Conservation (phyloP, 345 rosid genomes). For the Excoecaria cochinchinensis region DNA sequence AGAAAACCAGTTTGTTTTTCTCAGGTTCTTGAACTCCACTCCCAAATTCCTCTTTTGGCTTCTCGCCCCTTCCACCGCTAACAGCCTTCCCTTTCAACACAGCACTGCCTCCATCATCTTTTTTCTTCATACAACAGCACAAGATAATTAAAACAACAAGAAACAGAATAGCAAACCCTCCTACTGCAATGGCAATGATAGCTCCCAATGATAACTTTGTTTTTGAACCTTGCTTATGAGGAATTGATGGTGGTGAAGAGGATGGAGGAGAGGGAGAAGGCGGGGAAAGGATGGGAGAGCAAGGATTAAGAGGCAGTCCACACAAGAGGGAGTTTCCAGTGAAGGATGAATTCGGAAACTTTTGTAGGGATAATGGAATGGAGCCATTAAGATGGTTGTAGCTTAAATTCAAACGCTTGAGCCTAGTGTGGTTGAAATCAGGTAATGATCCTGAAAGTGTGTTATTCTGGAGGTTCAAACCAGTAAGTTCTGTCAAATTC, state of each 20-base stretch:
- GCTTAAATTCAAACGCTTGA: constrained; percentile 65
- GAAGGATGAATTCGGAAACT: constrained; percentile 71
- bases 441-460: constrained; percentile 61
- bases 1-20: constrained; percentile 82
- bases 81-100: constrained; percentile 50
- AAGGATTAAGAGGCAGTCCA: constrained; percentile 60
- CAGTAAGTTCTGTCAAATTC: constrained; percentile 49
- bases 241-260: constrained; percentile 40
- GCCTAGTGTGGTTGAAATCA: constrained; percentile 35
- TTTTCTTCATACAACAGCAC: constrained; percentile 64
- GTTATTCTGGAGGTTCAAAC: constrained; percentile 58
- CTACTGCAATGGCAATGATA: constrained; percentile 62
- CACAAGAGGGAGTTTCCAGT: constrained; percentile 60
- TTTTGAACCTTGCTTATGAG: constrained; percentile 44
- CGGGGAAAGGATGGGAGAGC: constrained; percentile 33
- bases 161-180: constrained; percentile 50
- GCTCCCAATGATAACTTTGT: constrained; percentile 51
- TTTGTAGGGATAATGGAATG: constrained; percentile 57
- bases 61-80: constrained; percentile 53
- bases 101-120: constrained; percentile 43
- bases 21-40: constrained; percentile 76
- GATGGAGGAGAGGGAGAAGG: constrained; percentile 46
- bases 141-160: constrained; percentile 45
- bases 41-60: constrained; percentile 73
- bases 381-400: constrained; percentile 70